Evolutionary conservation across 495 filamentous ascomycete species (phyloP).

Genomic region (Trichodelitschia bisporula): DNA sequence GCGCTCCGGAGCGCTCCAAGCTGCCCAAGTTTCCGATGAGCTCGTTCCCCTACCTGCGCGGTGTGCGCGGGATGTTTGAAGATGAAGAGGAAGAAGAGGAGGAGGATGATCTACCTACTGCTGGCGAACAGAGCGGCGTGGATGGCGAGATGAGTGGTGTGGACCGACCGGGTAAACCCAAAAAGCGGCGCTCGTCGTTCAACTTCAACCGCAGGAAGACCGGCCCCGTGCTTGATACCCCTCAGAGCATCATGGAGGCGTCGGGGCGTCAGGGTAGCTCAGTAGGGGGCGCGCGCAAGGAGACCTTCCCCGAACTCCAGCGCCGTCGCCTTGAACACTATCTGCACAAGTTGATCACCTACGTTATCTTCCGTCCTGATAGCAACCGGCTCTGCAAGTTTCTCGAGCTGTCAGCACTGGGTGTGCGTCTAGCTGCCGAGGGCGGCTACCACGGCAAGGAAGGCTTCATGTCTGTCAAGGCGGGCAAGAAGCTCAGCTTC

Average conservation of each 20-base stretch:
- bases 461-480: constrained; percentile 76
- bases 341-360: constrained; percentile 79
- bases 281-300: constrained; percentile 10
- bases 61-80: constrained; percentile 52
- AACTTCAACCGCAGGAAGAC: constrained; percentile 28
- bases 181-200: constrained; percentile 41
- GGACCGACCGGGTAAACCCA: constrained; percentile 24
- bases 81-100: constrained; percentile 64
- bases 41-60: constrained; percentile 77
- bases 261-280: constrained; percentile 12
- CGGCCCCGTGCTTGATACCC: constrained; percentile 24
- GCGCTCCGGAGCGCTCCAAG: constrained; percentile 30
- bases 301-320: constrained; percentile 42
- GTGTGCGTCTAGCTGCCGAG: constrained; percentile 85
- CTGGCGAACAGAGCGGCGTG: constrained; percentile 26
- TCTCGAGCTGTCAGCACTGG: constrained; percentile 79
- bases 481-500: constrained; percentile 76
- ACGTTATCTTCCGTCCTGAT: constrained; percentile 85
- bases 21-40: constrained; percentile 74
- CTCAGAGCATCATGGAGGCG: constrained; percentile 10
- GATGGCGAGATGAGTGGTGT: constrained; percentile 33
- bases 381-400: constrained; percentile 94
- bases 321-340: constrained; percentile 75
- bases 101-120: constrained; percentile 19
- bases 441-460: constrained; percentile 96